phyloP scores from a whole-genome alignment of 169 alveolate species.

The Eimeria sp. region DNA sequence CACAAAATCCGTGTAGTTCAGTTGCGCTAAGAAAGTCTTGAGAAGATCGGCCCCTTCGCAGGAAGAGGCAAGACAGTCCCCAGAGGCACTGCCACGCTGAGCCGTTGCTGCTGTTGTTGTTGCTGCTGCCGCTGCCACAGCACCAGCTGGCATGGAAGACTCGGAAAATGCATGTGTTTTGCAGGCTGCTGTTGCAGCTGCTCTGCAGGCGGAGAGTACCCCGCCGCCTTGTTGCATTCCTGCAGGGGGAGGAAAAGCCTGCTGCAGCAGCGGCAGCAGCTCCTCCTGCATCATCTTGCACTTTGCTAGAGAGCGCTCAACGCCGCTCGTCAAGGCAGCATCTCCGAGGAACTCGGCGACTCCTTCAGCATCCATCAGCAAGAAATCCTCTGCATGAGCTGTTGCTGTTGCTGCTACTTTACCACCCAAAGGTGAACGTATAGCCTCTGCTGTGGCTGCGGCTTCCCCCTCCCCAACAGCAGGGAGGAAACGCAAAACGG shows the following conservation, averaged over 20 bases:
- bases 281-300: conserved; percentile 52
- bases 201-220: conserved; percentile 69
- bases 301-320: background rate
- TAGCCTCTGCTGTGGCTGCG: conserved; percentile 24
- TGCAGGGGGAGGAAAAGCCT: conserved; percentile 56
- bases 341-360: conserved; percentile 36
- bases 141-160: background rate
- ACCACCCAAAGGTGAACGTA: background rate
- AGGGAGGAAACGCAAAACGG: conserved; percentile 57
- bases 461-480: conserved; percentile 36
- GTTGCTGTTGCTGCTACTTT: conserved; percentile 3
- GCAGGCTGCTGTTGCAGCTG: conserved; percentile 54
- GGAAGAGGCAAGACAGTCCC: background rate
- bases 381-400: background rate
- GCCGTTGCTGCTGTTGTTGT: background rate
- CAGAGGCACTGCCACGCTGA: background rate
- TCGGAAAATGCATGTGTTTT: background rate
- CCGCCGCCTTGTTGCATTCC: conserved; percentile 34
- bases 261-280: conserved; percentile 69
- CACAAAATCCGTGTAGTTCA: conserved; percentile 2
- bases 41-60: background rate
- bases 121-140: conserved; percentile 70
- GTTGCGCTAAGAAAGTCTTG: background rate
- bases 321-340: background rate
- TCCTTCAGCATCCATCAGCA: conserved; percentile 36